Conservation (phyloP, 73 alveolate genomes). For the Stentor coeruleus region DNA sequence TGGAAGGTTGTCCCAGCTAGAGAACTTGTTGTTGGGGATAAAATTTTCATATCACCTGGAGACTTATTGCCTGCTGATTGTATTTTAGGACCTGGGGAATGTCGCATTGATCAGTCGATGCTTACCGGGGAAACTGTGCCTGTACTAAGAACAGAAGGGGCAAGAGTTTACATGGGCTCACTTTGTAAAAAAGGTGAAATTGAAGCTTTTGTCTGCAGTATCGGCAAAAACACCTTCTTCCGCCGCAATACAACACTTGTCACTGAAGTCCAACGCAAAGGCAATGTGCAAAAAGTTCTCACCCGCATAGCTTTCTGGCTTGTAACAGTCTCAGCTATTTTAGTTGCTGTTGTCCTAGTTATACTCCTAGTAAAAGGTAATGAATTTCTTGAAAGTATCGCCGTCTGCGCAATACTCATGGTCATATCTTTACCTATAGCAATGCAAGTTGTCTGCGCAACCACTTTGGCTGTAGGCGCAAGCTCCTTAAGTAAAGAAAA, state of each 20-base stretch:
- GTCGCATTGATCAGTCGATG: not conserved
- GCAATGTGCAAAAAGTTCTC: not conserved
- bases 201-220: not conserved
- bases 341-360: not conserved
- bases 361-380: slow-evolving; percentile 12
- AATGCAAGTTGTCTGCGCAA: slow-evolving; percentile 26
- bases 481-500: slow-evolving; percentile 40
- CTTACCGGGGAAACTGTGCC: slow-evolving; percentile 24
- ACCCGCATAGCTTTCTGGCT: no score
- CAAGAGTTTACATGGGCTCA: not conserved
- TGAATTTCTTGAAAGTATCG: not conserved
- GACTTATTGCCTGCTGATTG: slow-evolving; percentile 47
- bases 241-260: no score
- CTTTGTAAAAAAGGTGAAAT: slow-evolving; percentile 8
- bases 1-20: slow-evolving; percentile 1
- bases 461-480: slow-evolving; percentile 50
- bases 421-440: slow-evolving; percentile 27
- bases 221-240: slow-evolving; percentile 18
- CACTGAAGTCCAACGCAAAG: no score
- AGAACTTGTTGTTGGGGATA: slow-evolving; percentile 46
- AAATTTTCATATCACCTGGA: slow-evolving; percentile 28
- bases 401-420: not conserved
- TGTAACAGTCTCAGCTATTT: not conserved
- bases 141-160: slow-evolving; percentile 7
- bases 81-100: slow-evolving; percentile 21